phyloP scores from a whole-genome alignment of 495 filamentous ascomycete species.

The Parathielavia hyrcaniae region DNA sequence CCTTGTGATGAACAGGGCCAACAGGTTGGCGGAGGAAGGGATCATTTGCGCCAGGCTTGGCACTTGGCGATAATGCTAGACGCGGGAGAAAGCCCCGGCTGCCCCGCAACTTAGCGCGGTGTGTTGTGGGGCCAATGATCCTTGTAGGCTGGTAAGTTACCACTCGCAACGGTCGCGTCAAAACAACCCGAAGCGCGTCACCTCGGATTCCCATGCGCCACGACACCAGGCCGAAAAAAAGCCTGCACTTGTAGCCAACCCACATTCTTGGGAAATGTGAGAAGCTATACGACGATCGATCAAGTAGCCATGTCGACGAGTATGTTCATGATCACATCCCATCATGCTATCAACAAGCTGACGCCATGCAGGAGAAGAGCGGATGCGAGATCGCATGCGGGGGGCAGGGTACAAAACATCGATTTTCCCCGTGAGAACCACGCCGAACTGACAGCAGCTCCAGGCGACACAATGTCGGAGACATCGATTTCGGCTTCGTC shows the following conservation, averaged over 20 bases:
- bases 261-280: not conserved
- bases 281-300: not conserved
- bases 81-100: not conserved
- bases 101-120: not conserved
- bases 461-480: slow-evolving; percentile 41
- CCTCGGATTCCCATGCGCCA: no score
- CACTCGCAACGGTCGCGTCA: slow-evolving; percentile 6
- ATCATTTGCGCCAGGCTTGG: no score
- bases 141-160: not conserved
- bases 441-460: slow-evolving; percentile 6
- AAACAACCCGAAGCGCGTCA: slow-evolving; percentile 7
- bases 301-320: slow-evolving; percentile 24
- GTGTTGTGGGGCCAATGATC: not conserved
- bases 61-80: no score
- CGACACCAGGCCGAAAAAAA: not conserved
- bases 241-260: not conserved
- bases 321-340: slow-evolving; percentile 6
- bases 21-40: no score
- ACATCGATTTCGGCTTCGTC: slow-evolving; percentile 42
- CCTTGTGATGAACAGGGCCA: no score
- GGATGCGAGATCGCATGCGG: slow-evolving; percentile 48
- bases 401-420: slow-evolving; percentile 39
- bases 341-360: not conserved
- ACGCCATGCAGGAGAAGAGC: slow-evolving; percentile 37
- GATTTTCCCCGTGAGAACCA: not conserved